These are phyloP conservation scores for Colletotrichum limetticola DNA, from an alignment of 2,329 filamentous ascomycete species.

Conservation along the genomic window DNA sequence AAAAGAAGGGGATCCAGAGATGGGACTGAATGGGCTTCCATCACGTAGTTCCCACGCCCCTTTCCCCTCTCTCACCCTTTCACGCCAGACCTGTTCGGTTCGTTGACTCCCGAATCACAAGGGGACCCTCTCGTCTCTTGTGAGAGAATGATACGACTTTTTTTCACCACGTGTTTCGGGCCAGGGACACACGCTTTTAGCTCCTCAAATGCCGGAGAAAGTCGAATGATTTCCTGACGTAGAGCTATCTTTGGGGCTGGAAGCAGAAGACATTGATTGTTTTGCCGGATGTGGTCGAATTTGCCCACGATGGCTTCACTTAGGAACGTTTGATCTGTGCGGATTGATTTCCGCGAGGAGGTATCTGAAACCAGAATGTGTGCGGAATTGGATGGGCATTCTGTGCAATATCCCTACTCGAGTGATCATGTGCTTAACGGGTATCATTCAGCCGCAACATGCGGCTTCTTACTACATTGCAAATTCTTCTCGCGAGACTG, in stretches of 20 bases:
- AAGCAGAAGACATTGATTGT: background rate
- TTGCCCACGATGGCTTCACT: background rate
- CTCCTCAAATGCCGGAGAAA: background rate
- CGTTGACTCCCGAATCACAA: background rate
- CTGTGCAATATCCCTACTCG: too few species aligned
- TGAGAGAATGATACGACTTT: background rate
- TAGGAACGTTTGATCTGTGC: background rate
- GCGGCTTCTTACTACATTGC: too few species aligned
- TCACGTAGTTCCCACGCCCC: too few species aligned
- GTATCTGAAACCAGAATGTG: too few species aligned
- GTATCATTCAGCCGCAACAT: too few species aligned
- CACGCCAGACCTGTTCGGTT: background rate
- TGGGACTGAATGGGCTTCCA: too few species aligned
- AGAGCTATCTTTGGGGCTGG: background rate
- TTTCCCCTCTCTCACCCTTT: too few species aligned
- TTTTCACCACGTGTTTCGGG: background rate
- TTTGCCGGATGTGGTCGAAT: background rate
- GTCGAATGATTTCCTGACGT: background rate
- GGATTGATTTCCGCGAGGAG: background rate
- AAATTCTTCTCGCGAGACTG: too few species aligned
- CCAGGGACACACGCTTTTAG: background rate
- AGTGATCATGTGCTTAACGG: too few species aligned
- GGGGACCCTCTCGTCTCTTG: too few species aligned
- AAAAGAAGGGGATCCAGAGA: too few species aligned
- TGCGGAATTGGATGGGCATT: background rate